Conservation (phyloP, 2,329 filamentous ascomycete species). For the Canariomyces notabilis region DNA sequence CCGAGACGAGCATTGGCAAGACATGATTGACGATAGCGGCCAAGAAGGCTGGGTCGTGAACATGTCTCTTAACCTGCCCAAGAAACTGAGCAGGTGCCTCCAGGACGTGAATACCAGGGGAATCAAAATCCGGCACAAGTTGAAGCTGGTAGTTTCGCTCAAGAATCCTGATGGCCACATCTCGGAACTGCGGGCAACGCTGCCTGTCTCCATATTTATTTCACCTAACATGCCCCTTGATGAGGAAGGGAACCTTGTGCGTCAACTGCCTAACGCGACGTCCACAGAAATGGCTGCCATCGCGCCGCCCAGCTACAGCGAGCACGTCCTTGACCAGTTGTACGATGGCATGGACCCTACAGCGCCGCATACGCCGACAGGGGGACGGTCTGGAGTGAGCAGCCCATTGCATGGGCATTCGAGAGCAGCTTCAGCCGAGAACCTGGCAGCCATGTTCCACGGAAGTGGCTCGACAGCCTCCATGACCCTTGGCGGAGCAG, state of each 20-base stretch:
- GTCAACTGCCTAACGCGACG: conserved; percentile 49
- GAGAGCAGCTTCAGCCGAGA: conserved; percentile 74
- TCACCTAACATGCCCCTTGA: conserved; percentile 88
- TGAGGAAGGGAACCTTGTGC: conserved; percentile 75
- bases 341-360: conserved; percentile 81
- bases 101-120: conserved; percentile 86
- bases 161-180: conserved; percentile 93
- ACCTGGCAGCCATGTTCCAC: conserved; percentile 59
- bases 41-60: conserved; percentile 61
- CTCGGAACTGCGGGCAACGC: conserved; percentile 86
- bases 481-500: conserved; percentile 32
- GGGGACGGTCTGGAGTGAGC: conserved; percentile 64
- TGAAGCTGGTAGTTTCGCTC: conserved; percentile 85
- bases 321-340: conserved; percentile 82
- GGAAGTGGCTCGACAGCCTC: conserved; percentile 23
- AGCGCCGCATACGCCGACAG: conserved; percentile 71
- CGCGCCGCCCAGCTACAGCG: conserved; percentile 88
- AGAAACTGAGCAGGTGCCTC: conserved; percentile 73
- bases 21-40: conserved; percentile 62
- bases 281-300: conserved; percentile 55
- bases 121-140: conserved; percentile 88
- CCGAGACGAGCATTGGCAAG: conserved; percentile 60
- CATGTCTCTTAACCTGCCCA: conserved; percentile 66
- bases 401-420: conserved; percentile 73
- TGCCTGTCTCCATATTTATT: conserved; percentile 90